Evolutionary conservation across 75 land plant genomes (phyloP), one percentile per base, ranked within the genome.

Genomic region (Azolla pinnata): DNA sequence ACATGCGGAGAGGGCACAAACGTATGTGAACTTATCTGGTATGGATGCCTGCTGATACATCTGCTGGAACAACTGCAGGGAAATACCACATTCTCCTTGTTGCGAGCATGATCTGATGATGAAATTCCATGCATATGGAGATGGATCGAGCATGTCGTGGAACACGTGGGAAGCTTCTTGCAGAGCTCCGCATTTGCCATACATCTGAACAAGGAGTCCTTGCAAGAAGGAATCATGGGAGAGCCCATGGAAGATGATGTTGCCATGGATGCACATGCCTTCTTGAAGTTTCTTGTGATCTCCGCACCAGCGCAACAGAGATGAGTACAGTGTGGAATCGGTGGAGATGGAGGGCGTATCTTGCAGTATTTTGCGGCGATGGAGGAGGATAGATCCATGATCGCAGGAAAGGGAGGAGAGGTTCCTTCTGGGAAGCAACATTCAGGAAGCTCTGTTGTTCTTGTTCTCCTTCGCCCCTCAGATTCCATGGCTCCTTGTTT

Each of bases 91-190:
- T 2, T 54, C 4, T 24, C 16, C 57, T 8, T 54, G 29, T 28
- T 54, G 57, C 4, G 57, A 17, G 27, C n/a, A 54, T 31, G 57
- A 17, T 54, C 32, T 17, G 27, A 54, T 28, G 12, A 54, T 54
- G 12, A 54, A 2, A 21, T 54, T 54, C 49, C 49, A 46, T 2
- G 49, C n/a, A 46, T 18, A 46, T 46, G 17, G 2, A 17, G 49
- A 46, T 18, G n/a, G 49, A 2, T 46, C 49, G n/a, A 23, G 87
- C 83, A 84, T 84, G 18, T 62, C 63, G 52, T 69, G 31, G 44
- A 84, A 78, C 57, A 81, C 19, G 1, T 35, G 18, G 38, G 67
- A 23, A 0, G 87, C 84, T 26, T 42, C 29, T 0, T 40, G 51
- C 5, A 81, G 1, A 10, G 65, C 32, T 0, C 81, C 81, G 8